Conservation (phyloP, 2,329 filamentous ascomycete genomes). For the Colletotrichum sp. region DNA sequence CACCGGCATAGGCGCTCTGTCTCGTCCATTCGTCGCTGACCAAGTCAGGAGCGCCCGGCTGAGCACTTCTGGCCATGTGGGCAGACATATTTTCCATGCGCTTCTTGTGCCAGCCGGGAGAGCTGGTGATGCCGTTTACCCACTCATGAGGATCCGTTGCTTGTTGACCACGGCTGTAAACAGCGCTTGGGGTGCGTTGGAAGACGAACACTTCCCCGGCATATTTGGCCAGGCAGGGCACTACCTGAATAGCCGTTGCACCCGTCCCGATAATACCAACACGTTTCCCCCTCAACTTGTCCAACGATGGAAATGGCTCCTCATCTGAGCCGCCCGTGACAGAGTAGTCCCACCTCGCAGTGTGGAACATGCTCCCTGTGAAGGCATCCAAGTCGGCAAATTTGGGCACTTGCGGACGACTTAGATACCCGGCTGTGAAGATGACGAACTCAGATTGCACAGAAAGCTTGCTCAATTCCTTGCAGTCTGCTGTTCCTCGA, state of each 20-base stretch:
- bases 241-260: constrained; percentile 49
- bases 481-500: neutral
- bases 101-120: constrained; percentile 53
- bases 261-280: constrained; percentile 57
- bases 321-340: constrained; percentile 45
- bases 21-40: constrained; percentile 55
- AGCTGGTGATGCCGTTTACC: constrained; percentile 32
- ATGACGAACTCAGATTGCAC: constrained; percentile 40
- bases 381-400: constrained; percentile 40
- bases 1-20: constrained; percentile 40
- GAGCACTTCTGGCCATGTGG: constrained; percentile 32
- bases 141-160: constrained; percentile 47
- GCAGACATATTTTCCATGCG: constrained; percentile 46
- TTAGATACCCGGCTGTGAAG: constrained; percentile 41
- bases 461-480: constrained; percentile 28
- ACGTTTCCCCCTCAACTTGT: constrained; percentile 48
- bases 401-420: constrained; percentile 46
- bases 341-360: constrained; percentile 49
- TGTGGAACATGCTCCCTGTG: constrained; percentile 47
- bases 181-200: constrained; percentile 56
- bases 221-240: constrained; percentile 50
- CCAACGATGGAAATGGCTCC: constrained; percentile 37
- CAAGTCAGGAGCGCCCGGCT: constrained; percentile 35
- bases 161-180: constrained; percentile 42
- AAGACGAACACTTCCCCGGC: constrained; percentile 58